Percentiles rank a stretch among this genome's conserved stretches.
phyloP scores from a whole-genome alignment of 306 rosid species.

The Lagenaria siceraria region DNA sequence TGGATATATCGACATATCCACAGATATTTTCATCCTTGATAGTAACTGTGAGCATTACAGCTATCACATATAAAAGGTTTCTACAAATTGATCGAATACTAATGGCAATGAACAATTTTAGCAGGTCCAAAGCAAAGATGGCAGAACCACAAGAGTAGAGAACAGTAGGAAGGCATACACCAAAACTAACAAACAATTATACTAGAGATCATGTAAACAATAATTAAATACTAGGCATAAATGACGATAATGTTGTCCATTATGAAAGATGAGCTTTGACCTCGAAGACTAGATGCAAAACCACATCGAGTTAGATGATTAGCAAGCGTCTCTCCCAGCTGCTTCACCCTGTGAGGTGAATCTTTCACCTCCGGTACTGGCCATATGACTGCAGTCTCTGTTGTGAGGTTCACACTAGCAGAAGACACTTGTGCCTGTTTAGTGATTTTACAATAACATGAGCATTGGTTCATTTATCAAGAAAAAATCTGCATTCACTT shows the following conservation, averaged over 20 bases:
- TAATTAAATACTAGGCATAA: not conserved
- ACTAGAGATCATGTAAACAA: not conserved
- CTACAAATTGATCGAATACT: not conserved
- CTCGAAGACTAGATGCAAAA: constrained; percentile 57
- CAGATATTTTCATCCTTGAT: no score
- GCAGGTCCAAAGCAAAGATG: not conserved
- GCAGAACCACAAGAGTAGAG: not conserved
- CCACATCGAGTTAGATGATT: constrained; percentile 75
- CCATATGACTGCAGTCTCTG: constrained; percentile 66
- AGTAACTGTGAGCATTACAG: not conserved
- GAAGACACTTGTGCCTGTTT: constrained; percentile 79
- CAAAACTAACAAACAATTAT: not conserved
- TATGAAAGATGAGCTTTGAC: constrained; percentile 23
- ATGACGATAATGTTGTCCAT: not conserved
- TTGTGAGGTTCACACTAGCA: constrained; percentile 66
- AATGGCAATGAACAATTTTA: not conserved
- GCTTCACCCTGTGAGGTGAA: constrained; percentile 38
- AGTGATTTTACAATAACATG: constrained; percentile 14
- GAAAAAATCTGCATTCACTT: not conserved
- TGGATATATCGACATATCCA: no score
- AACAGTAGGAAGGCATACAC: not conserved
- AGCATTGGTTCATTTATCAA: constrained; percentile 9
- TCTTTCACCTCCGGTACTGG: constrained; percentile 47
- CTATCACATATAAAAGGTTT: not conserved
- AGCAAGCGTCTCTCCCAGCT: constrained; percentile 76